These are phyloP conservation scores for Dipodascopsis tothii DNA, from an alignment of 805 yeast species.

Conservation along the genomic window DNA sequence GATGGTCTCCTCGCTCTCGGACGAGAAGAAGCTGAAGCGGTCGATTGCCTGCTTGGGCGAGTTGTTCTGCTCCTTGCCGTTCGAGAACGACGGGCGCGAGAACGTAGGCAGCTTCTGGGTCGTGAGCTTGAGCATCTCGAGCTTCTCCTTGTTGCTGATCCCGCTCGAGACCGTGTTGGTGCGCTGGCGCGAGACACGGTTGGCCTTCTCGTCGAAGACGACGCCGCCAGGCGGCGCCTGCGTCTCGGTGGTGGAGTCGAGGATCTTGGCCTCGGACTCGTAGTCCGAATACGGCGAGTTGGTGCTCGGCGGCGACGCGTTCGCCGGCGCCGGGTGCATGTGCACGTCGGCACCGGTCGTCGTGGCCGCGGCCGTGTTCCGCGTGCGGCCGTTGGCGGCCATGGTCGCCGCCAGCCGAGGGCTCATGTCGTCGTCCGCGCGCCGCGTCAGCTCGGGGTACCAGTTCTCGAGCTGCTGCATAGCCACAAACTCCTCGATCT, in stretches of 20 bases:
- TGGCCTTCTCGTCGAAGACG: neutral
- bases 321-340: neutral
- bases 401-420: constrained; percentile 1
- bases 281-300: neutral
- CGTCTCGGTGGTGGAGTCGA: neutral
- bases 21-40: constrained; percentile 73
- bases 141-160: constrained; percentile 1
- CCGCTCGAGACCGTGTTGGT: neutral
- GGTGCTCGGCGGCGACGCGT: neutral
- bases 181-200: neutral
- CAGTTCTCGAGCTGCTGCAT: constrained; percentile 28
- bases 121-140: neutral
- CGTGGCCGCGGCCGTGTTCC: neutral
- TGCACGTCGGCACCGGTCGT: too few species aligned
- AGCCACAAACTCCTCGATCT: constrained; percentile 65
- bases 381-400: neutral
- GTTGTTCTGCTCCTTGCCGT: constrained; percentile 7
- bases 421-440: constrained; percentile 19
- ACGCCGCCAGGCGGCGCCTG: neutral
- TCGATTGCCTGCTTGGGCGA: constrained; percentile 45
- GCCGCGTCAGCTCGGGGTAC: constrained; percentile 17
- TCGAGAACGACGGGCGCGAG: constrained; percentile 36
- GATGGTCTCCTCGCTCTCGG: constrained; percentile 76
- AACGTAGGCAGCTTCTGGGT: neutral
- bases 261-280: neutral